Base-by-base conservation (phyloP, 1,139 yeast species). In the Protomyces inundatus region DNA sequence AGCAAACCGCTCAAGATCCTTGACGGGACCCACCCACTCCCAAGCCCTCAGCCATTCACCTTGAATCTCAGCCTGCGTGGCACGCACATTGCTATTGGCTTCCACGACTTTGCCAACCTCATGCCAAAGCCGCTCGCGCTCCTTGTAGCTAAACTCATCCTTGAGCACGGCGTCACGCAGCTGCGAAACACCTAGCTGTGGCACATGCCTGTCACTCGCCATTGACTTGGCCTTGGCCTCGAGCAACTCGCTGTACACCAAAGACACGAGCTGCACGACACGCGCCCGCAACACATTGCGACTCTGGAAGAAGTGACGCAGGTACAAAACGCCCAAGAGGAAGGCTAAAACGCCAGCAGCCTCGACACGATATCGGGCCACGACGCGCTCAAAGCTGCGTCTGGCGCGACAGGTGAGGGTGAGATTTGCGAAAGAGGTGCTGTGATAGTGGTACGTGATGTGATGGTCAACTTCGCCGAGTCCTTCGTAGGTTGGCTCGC, bases 41-140 rank as follows among this genome's bases (percentile, higher is more conserved):
- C 96, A 90, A 39, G 89, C 90, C 71, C 85, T 84, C 84, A 87
- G 84, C 67, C 90, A 87, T 69, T 90, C 97, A 4, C 97, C 97
- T 70, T 86, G 88, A 52, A 85, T 79, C 72, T 90, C 97, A 67
- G 83, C 75, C 67, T 85, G 82, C 58, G 83, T 79, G 54, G 79
- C 77, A 54, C 83, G 79, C 36, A 90, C 82, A 69, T 86, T 86
- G 40, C 86, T 76, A 70, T 89, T 87, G 62, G 77, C 75, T 70
- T 90, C 97, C 9, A 93, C 82, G 56, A 77, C 79, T 48, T 75
- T 75, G 59, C 81, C 79, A 1, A 90, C 86, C 54, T 77, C 77
- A 6, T 75, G 74, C 97, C 98, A 90, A 34, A 87, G 71, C 52
- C 76, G 71, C 65, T 82, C 80, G 65, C 81, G 81, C 63, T 75